Base-by-base conservation (phyloP, 345 rosid species). In the Gossypium mustelinum region DNA sequence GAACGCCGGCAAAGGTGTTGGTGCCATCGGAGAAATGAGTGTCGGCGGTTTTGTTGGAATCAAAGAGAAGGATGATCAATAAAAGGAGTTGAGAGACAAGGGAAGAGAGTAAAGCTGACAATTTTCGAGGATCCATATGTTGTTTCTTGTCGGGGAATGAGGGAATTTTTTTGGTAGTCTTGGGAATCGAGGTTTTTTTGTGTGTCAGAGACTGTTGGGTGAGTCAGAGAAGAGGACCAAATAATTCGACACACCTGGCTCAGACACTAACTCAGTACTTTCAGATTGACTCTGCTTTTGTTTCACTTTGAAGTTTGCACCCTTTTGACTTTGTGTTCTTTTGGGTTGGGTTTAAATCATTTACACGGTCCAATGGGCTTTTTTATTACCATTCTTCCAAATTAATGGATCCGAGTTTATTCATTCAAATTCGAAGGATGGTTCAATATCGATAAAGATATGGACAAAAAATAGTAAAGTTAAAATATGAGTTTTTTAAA, bases 31-130 rank as follows among this genome's bases (percentile, higher is more conserved):
- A 75, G 69, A 73, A 63, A 78, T 25, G 59, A 14, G 9, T 17
- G 65, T 12, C 39, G 39, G 12, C 13, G 27, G 18, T 59, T 55
- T 58, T 51, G 60, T 7, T 29, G 56, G 82, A 55, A 22, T 79
- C 79, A 82, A 80, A 81, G 78, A 85, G 75, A 44, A 83, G 79
- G 73, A 81, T 12, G 64, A 60, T 72, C 9, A 75, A 25, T 81
- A 80, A 80, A 59, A 84, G 61, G 57, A 88, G 79, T 69, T 88
- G 85, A 20, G 90, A 81, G 73, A 85, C 77, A 45, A 86, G 77
- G 50, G 86, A 77, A 1, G 88, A 78, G 60, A 88, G 84, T 9
- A 84, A 65, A 84, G 85, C 88, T 14, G 64, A 25, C 64, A 59
- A 11, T 59, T 25, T 59, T 6, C 3, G 64, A 6, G 64, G 64